Evolutionary conservation across 2,329 filamentous ascomycete species (phyloP).

Genomic region (Ceratocystis huliohia): DNA sequence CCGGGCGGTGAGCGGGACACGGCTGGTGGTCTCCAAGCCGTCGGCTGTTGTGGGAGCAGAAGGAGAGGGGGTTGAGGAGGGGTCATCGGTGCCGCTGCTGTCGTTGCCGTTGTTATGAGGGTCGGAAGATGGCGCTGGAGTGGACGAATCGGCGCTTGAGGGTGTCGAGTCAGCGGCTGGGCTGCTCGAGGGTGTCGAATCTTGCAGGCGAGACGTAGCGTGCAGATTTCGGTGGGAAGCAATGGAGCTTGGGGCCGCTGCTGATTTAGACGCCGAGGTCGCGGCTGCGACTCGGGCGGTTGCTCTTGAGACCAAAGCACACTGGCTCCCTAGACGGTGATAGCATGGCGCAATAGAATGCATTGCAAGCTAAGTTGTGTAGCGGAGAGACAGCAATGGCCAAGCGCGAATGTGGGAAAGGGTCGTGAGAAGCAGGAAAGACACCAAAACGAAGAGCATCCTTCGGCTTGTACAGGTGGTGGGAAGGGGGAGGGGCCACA

Average conservation of each 20-base stretch:
- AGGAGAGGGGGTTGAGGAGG: not conserved
- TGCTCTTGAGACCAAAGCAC: not conserved
- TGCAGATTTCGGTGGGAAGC: not conserved
- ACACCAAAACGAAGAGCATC: not conserved
- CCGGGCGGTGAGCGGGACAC: constrained; percentile 14
- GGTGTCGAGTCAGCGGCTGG: not conserved
- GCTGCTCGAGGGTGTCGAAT: not conserved
- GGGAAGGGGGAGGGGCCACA: not conserved
- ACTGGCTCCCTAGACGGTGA: constrained; percentile 3
- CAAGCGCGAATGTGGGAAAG: not conserved
- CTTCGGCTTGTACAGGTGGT: not conserved
- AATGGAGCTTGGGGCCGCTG: not conserved
- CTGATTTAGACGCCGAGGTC: not conserved
- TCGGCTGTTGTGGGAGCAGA: not conserved
- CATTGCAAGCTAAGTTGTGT: not conserved
- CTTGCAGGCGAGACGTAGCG: not conserved
- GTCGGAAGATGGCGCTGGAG: not conserved
- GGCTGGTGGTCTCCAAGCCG: not conserved
- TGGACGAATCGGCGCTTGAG: not conserved
- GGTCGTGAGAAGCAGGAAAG: not conserved
- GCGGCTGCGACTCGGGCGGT: not conserved
- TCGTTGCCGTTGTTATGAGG: not conserved
- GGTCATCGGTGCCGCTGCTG: not conserved
- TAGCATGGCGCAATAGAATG: constrained; percentile 12
- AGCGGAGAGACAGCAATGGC: not conserved